phyloP scores from a whole-genome alignment of 352 stramenopile genomes.

The Pythium biforme region DNA sequence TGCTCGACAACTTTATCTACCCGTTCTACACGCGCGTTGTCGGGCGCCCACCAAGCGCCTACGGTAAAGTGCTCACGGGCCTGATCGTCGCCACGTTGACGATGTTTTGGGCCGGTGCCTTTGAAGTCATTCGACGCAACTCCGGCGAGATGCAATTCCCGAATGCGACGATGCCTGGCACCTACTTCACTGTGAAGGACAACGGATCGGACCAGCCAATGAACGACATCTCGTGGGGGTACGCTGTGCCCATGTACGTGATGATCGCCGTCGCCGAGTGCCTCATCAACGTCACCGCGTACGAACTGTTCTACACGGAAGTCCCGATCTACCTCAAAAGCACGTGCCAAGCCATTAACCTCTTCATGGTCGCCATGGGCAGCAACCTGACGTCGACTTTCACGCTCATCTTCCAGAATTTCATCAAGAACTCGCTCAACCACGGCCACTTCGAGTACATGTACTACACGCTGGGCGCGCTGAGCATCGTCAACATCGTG shows the following conservation, averaged over 20 bases:
- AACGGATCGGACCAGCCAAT: slow-evolving; percentile 65
- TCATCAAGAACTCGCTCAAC: slow-evolving; percentile 78
- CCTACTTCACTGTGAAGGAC: slow-evolving; percentile 38
- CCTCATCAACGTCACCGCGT: slow-evolving; percentile 87
- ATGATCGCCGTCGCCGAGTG: slow-evolving; percentile 81
- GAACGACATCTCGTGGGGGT: slow-evolving; percentile 82
- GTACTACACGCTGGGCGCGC: slow-evolving; percentile 78
- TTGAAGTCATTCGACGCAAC: slow-evolving; percentile 72
- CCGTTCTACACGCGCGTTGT: slow-evolving; percentile 55
- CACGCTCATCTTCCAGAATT: slow-evolving; percentile 80
- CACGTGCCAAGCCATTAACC: slow-evolving; percentile 84
- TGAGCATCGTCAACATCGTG: slow-evolving; percentile 73
- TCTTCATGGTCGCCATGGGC: slow-evolving; percentile 88
- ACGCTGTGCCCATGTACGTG: slow-evolving; percentile 82
- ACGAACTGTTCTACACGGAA: slow-evolving; percentile 88
- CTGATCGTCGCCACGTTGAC: slow-evolving; percentile 75
- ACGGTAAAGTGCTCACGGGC: slow-evolving; percentile 77
- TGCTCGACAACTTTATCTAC: slow-evolving; percentile 76
- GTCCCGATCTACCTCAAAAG: slow-evolving; percentile 87
- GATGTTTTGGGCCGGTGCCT: slow-evolving; percentile 84
- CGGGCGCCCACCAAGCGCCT: slow-evolving; percentile 62
- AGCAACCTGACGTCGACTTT: slow-evolving; percentile 88
- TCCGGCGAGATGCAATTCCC: slow-evolving; percentile 32
- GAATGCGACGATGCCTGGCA: slow-evolving; percentile 32
- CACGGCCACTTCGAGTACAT: slow-evolving; percentile 89